These are phyloP conservation scores for Aspergillus hortae DNA, from an alignment of 2,329 filamentous ascomycete genomes.

Conservation along the genomic window DNA sequence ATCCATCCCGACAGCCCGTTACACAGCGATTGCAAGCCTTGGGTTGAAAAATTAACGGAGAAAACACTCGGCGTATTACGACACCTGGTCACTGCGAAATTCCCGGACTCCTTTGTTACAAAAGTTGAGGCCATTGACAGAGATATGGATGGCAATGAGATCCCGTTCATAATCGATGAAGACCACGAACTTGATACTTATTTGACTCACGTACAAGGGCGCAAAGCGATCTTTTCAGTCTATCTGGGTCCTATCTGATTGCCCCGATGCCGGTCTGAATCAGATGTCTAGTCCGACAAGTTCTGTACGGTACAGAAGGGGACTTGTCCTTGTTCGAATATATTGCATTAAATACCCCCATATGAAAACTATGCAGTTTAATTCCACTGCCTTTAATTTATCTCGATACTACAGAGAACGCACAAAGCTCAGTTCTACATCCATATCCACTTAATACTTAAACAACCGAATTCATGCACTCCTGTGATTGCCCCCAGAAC, in stretches of 20 bases:
- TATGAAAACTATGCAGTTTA: too few relatives aligned
- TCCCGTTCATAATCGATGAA: constrained; percentile 62
- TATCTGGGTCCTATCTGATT: constrained; percentile 27
- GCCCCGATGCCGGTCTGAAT: background rate
- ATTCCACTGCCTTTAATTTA: too few relatives aligned
- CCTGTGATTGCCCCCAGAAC: too few relatives aligned
- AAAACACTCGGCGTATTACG: constrained; percentile 61
- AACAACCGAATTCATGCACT: too few relatives aligned
- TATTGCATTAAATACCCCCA: too few relatives aligned
- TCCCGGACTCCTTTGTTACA: constrained; percentile 56
- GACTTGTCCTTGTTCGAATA: too few relatives aligned
- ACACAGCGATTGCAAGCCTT: constrained; percentile 47
- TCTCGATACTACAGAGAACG: too few relatives aligned
- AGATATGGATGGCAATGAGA: constrained; percentile 57
- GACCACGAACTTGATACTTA: constrained; percentile 72
- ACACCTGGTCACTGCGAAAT: constrained; percentile 59
- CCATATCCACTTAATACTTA: too few relatives aligned
- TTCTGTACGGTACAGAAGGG: too few relatives aligned
- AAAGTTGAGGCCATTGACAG: constrained; percentile 65
- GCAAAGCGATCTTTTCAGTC: constrained; percentile 54
- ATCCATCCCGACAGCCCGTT: constrained; percentile 62
- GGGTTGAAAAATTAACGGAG: constrained; percentile 61
- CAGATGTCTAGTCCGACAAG: constrained; percentile 9
- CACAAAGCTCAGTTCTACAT: too few relatives aligned
- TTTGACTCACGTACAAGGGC: constrained; percentile 58